A percentile compares a stretch with the other conserved stretches of the same genome.
Evolutionary conservation across 73 alveolate genomes (phyloP).

Genomic region (Halteria grandinella): DNA sequence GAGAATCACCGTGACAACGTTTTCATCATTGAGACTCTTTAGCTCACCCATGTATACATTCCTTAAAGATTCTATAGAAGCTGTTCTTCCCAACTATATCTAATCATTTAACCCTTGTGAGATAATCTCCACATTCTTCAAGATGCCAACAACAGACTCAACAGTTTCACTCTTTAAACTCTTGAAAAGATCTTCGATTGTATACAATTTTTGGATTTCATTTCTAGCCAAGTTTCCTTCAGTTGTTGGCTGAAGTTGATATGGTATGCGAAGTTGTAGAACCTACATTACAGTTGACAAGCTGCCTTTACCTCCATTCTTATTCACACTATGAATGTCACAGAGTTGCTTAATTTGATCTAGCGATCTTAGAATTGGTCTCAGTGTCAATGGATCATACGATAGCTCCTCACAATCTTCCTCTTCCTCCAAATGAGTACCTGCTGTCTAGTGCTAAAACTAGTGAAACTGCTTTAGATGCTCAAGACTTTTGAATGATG

Average conservation of each 20-base stretch:
- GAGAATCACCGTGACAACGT: constrained; percentile 1
- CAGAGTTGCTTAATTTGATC: no score
- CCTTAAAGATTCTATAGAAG: neutral
- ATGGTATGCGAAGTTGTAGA: no score
- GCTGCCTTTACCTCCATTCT: no score
- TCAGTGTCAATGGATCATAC: no score
- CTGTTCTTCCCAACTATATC: neutral
- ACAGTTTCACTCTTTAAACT: neutral
- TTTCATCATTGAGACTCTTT: neutral
- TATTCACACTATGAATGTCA: no score
- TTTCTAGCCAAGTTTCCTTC: neutral
- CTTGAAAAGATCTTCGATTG: constrained; percentile 12
- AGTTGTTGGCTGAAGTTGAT: no score
- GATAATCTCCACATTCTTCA: neutral
- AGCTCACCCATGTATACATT: constrained; percentile 22
- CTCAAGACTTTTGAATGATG: neutral
- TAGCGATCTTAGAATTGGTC: no score
- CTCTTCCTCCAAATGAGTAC: no score
- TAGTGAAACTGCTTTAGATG: no score
- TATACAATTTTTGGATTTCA: constrained; percentile 3
- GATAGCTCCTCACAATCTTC: no score
- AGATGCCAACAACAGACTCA: neutral
- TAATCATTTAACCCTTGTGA: neutral
- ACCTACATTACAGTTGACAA: no score
- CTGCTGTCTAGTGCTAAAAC: no score